Percentiles rank a stretch among this genome's conserved stretches.
Evolutionary conservation across 768 basidiomycete genomes (phyloP).

Genomic region (Agrocybe chaxingu): DNA sequence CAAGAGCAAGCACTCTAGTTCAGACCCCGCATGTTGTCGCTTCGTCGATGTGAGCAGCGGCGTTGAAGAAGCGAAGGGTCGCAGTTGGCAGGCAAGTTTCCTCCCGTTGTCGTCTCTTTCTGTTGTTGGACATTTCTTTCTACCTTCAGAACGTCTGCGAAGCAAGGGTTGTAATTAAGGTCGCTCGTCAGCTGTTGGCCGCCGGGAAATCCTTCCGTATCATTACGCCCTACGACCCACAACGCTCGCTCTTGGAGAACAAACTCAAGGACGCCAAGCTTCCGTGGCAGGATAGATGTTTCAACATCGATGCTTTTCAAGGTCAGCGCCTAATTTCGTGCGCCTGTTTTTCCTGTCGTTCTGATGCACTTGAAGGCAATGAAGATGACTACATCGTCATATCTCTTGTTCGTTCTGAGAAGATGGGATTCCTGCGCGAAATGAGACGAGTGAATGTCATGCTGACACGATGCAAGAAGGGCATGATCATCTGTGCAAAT

Average conservation of each 20-base stretch:
- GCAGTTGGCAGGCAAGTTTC: slow-evolving; percentile 35
- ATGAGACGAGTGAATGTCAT: slow-evolving; percentile 70
- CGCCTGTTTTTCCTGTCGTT: background rate
- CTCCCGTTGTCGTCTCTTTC: slow-evolving; percentile 3
- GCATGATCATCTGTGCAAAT: slow-evolving; percentile 64
- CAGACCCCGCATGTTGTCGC: slow-evolving; percentile 36
- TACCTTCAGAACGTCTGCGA: slow-evolving; percentile 51
- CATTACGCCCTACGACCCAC: slow-evolving; percentile 76
- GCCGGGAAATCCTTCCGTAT: slow-evolving; percentile 46
- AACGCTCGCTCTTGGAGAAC: slow-evolving; percentile 51
- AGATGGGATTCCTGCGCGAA: slow-evolving; percentile 61
- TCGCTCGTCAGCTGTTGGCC: slow-evolving; percentile 40
- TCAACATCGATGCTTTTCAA: slow-evolving; percentile 80
- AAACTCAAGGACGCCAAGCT: slow-evolving; percentile 43
- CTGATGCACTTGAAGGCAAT: slow-evolving; percentile 45
- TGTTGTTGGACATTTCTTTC: background rate
- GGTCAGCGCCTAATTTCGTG: slow-evolving; percentile 32
- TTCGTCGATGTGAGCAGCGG: slow-evolving; percentile 52
- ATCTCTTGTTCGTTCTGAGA: slow-evolving; percentile 62
- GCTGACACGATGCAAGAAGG: slow-evolving; percentile 66
- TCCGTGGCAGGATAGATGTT: slow-evolving; percentile 57
- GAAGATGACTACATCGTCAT: slow-evolving; percentile 73
- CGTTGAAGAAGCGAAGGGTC: slow-evolving; percentile 25
- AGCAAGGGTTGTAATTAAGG: slow-evolving; percentile 38
- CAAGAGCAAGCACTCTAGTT: slow-evolving; percentile 40